Base-by-base conservation (phyloP, 2,329 filamentous ascomycete genomes). In the Fusarium sp. region DNA sequence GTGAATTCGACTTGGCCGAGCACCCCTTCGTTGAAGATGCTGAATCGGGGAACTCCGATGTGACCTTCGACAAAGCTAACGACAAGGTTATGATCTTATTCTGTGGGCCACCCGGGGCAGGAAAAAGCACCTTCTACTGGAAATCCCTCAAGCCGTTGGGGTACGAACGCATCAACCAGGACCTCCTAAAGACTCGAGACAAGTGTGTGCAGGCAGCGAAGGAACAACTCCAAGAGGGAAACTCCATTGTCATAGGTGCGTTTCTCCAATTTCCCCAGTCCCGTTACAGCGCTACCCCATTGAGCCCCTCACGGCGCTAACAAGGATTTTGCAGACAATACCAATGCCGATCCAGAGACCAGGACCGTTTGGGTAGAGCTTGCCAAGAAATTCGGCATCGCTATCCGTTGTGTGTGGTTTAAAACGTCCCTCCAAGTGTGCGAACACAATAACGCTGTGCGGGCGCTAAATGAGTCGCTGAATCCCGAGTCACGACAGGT, bases 81-180 rank as follows among this genome's bases (percentile, higher is more conserved):
- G 78, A 87, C 7, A 79, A 89, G 68, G 95, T 98, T 57, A 83
- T 98, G 15, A 88, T 98, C 24, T 80, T 98, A 9, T 93, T 97
- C 77, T 95, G 93, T 75, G 96, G 96, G 2, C 93, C 92, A 48
- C 96, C 96, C 0, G 95, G 93, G 2, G 90, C 94, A 4, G 96
- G 96, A 18, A 98, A 99, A 80, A 97, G 93, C 39, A 95, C 94
- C 0, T 97, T 96, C 75, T 98, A 91, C 81, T 93, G 91, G 89
- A 90, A 87, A 66, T 83, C 92, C 68, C 82, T 98, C 36, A 85
- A 94, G 76, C 92, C 92, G 24, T 81, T 96, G 28, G 92, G 90
- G 5, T 98, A 97, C 77, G 87, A 89, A 76, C 88, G 96, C 48
- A 88, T 98, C 31, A 99, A 98, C 74, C 96, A 98, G 81, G 96